Conservation (phyloP, 495 filamentous ascomycete species). For the Chaetomium tenue region DNA sequence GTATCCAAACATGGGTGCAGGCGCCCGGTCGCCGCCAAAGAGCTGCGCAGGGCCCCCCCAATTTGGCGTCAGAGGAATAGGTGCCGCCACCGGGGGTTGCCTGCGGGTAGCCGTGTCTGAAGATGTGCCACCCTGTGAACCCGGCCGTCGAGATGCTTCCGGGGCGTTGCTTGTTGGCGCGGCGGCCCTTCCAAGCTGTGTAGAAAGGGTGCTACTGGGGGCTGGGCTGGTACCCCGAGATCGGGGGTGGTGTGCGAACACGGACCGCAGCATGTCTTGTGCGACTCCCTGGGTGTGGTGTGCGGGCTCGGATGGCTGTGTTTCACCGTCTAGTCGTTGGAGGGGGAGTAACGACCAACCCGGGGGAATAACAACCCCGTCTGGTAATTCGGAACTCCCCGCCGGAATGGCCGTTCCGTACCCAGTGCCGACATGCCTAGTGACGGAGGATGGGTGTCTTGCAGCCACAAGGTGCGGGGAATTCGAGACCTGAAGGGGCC, state of each 20-base stretch:
- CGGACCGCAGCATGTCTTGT: conserved; percentile 15
- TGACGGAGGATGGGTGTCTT: conserved; percentile 38
- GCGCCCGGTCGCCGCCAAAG: conserved; percentile 28
- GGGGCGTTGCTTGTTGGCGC: conserved; percentile 3
- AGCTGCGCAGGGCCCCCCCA: conserved; percentile 46
- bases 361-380: conserved; percentile 67
- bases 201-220: not conserved
- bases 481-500: conserved; percentile 13
- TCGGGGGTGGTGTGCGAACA: conserved; percentile 3
- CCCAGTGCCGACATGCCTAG: conserved; percentile 44
- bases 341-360: conserved; percentile 76
- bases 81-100: conserved; percentile 37
- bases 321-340: conserved; percentile 52
- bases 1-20: conserved; percentile 21
- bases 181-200: conserved; percentile 8
- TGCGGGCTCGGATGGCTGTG: conserved; percentile 22
- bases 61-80: conserved; percentile 43
- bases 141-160: not conserved
- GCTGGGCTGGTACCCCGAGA: conserved; percentile 18
- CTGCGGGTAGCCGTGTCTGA: not conserved
- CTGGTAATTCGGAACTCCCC: conserved; percentile 67
- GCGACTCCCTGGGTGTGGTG: conserved; percentile 19
- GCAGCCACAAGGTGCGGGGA: conserved; percentile 17
- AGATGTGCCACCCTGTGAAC: not conserved
- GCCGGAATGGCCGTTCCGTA: conserved; percentile 53